Conservation (phyloP, 345 rosid genomes). For the Iberis pinnata region DNA sequence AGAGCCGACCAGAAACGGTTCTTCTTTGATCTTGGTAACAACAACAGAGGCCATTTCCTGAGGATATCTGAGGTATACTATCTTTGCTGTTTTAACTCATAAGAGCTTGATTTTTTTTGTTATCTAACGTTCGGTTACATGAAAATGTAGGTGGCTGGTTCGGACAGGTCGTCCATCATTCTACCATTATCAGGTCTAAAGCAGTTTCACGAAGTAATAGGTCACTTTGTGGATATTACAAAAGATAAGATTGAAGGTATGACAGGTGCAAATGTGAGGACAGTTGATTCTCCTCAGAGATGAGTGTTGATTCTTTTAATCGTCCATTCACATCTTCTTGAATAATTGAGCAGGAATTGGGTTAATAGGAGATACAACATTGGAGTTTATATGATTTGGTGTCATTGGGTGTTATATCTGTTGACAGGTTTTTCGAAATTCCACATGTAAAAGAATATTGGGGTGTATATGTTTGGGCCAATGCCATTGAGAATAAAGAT, state of each 20-base stretch:
- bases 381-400: conserved; percentile 20
- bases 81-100: neutral
- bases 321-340: conserved; percentile 34
- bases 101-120: neutral
- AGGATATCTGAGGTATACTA: conserved; percentile 83
- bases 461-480: neutral
- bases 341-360: conserved; percentile 41
- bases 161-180: conserved; percentile 91
- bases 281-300: conserved; percentile 89
- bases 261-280: conserved; percentile 79
- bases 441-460: conserved; percentile 25
- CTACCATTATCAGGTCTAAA: conserved; percentile 87
- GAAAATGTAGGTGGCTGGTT: conserved; percentile 72
- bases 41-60: conserved; percentile 88
- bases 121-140: neutral
- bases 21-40: conserved; percentile 94
- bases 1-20: conserved; percentile 92
- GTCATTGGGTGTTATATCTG: conserved; percentile 28
- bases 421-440: conserved; percentile 21
- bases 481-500: conserved; percentile 24
- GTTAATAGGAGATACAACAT: conserved; percentile 26
- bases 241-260: conserved; percentile 86
- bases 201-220: conserved; percentile 89
- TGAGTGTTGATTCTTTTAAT: conserved; percentile 35
- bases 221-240: conserved; percentile 92